Conservation (phyloP, 2,329 filamentous ascomycete species). For the Gnomoniopsis smithogilvyi region DNA sequence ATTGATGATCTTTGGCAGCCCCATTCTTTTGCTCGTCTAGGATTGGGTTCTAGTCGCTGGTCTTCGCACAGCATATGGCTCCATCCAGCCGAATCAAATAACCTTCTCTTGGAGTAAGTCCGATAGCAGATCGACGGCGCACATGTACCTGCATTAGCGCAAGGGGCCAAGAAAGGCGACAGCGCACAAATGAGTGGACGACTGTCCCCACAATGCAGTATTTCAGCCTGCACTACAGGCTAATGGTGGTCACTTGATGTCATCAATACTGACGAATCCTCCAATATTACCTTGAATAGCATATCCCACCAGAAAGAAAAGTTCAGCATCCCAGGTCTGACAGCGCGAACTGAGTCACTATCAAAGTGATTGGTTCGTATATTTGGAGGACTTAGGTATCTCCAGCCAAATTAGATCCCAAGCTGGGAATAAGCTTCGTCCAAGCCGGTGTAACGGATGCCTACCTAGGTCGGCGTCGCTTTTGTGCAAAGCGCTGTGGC, state of each 20-base stretch:
- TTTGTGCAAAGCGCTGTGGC: neutral
- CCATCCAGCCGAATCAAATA: neutral
- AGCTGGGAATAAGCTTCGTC: neutral
- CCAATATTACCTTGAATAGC: neutral
- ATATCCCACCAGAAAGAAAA: neutral
- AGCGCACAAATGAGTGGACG: neutral
- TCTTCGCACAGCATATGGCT: neutral
- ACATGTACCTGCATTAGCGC: conserved; percentile 10
- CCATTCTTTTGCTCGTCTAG: neutral
- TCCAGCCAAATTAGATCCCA: neutral
- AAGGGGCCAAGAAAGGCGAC: neutral
- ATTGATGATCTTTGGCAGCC: neutral
- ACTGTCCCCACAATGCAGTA: neutral
- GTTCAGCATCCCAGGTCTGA: neutral
- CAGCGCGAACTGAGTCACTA: no score
- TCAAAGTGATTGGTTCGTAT: neutral
- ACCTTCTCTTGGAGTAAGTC: neutral
- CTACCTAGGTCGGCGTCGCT: neutral
- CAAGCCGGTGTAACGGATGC: neutral
- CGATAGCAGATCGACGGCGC: neutral
- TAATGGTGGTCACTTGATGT: neutral
- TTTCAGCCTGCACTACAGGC: neutral
- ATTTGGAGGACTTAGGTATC: neutral
- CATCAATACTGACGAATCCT: neutral
- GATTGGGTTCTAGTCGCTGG: neutral